phyloP scores from a whole-genome alignment of 2,329 filamentous ascomycete species.

The Sarocladiaceae sp. region DNA sequence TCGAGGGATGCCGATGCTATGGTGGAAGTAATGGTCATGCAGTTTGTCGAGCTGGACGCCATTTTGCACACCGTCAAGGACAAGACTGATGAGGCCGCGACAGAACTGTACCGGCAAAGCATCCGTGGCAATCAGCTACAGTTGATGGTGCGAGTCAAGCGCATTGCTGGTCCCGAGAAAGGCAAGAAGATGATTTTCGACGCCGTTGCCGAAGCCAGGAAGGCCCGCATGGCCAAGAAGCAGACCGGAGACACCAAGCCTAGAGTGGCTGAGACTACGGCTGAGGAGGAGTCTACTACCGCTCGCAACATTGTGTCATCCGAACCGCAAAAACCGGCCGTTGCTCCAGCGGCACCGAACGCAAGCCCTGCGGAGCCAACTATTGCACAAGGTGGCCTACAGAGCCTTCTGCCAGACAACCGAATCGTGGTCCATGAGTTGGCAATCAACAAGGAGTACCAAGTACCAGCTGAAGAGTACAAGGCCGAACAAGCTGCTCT shows the following conservation, averaged over 20 bases:
- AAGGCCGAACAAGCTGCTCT: conserved; percentile 48
- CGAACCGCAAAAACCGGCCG: conserved; percentile 48
- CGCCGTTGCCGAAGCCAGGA: conserved; percentile 66
- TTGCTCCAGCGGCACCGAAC: conserved; percentile 38
- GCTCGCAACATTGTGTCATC: conserved; percentile 31
- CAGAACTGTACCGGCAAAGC: conserved; percentile 70
- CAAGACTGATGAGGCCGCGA: conserved; percentile 64
- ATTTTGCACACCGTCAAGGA: conserved; percentile 81
- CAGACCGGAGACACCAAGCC: conserved; percentile 67
- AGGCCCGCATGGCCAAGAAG: conserved; percentile 57
- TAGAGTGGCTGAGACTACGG: conserved; percentile 49
- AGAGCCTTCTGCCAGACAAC: conserved; percentile 62
- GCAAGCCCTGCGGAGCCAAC: conserved; percentile 23
- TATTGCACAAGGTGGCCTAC: conserved; percentile 34
- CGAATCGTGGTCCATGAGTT: conserved; percentile 72
- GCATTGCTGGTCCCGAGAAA: conserved; percentile 63
- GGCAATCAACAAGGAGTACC: conserved; percentile 71
- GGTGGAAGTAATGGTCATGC: conserved; percentile 78
- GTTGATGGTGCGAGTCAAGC: conserved; percentile 73
- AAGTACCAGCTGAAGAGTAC: conserved; percentile 57
- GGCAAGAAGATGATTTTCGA: conserved; percentile 69
- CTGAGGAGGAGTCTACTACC: conserved; percentile 30
- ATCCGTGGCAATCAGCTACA: conserved; percentile 77
- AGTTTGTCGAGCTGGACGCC: conserved; percentile 77
- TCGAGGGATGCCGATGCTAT: conserved; percentile 71